Conservation (phyloP, 2,329 filamentous ascomycete species). For the Monilinia vaccinii-corymbosi region DNA sequence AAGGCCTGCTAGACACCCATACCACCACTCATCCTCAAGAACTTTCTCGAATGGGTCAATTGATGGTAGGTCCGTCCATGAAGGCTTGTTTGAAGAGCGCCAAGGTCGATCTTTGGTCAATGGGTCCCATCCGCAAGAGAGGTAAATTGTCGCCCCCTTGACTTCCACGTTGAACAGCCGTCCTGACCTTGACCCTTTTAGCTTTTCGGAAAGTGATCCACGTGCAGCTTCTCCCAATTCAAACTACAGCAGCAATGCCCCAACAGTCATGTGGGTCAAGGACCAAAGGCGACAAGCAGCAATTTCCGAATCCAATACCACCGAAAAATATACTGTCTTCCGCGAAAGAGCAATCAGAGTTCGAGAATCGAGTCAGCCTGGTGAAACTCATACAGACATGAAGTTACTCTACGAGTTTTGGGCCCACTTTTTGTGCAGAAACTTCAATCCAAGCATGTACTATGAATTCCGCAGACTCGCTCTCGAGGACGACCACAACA, state of each 20-base stretch:
- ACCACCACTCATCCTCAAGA: conserved; percentile 34
- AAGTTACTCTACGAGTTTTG: conserved; percentile 65
- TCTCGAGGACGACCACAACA: conserved; percentile 50
- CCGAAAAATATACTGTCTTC: conserved; percentile 32
- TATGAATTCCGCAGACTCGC: conserved; percentile 62
- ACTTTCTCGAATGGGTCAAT: conserved; percentile 48
- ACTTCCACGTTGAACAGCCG: background rate
- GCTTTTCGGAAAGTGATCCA: conserved; percentile 22
- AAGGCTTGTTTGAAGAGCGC: conserved; percentile 35
- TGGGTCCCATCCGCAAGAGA: conserved; percentile 32
- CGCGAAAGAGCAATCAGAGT: conserved; percentile 33
- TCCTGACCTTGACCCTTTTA: conserved; percentile 11
- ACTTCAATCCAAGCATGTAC: conserved; percentile 71
- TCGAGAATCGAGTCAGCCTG: conserved; percentile 29
- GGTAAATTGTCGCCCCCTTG: conserved; percentile 25
- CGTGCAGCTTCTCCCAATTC: conserved; percentile 19
- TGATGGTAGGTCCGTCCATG: conserved; percentile 41
- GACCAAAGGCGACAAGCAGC: conserved; percentile 28
- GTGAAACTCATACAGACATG: conserved; percentile 46
- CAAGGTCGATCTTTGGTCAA: conserved; percentile 30
- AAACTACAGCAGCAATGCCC: conserved; percentile 19
- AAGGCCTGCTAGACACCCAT: conserved; percentile 29
- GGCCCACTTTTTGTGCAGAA: conserved; percentile 61
- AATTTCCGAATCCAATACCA: conserved; percentile 28
- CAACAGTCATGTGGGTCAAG: conserved; percentile 33